A percentile compares a stretch with the other conserved stretches of the same genome.
These are phyloP conservation scores for Scenedesmus sp. DNA, from an alignment of 163 green algal genomes.

Conservation along the genomic window DNA sequence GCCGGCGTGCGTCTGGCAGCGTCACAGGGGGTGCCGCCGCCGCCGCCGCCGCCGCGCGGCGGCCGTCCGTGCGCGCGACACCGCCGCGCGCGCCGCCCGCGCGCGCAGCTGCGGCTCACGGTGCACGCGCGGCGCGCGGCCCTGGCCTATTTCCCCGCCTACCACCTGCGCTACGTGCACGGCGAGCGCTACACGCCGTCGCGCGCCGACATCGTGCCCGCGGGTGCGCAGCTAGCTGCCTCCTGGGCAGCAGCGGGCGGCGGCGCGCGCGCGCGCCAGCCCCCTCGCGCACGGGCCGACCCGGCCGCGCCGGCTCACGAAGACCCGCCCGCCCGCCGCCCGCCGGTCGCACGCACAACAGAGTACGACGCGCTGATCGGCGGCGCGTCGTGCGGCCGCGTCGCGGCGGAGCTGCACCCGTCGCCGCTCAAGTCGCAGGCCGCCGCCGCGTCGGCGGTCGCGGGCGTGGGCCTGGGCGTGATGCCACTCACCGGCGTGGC, in stretches of 20 bases:
- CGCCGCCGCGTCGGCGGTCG: constrained; percentile 25
- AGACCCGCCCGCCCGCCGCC: no score
- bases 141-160: constrained; percentile 34
- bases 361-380: constrained; percentile 38
- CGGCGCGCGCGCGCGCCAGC: no score
- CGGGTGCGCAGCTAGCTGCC: no score
- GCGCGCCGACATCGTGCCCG: constrained; percentile 43
- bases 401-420: constrained; percentile 37
- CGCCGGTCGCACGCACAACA: no score
- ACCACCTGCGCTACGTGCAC: constrained; percentile 39
- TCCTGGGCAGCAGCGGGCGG: no score
- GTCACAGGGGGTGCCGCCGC: neutral
- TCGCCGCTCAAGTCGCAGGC: constrained; percentile 39
- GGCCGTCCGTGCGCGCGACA: neutral
- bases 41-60: neutral
- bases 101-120: constrained; percentile 10
- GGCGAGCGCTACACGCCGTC: constrained; percentile 38
- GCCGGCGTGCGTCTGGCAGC: neutral
- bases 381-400: neutral
- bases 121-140: constrained; percentile 13
- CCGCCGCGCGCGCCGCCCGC: neutral
- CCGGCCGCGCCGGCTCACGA: no score
- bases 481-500: neutral
- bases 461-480: constrained; percentile 17
- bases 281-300: no score